Evolutionary conservation across 2,329 filamentous ascomycete species (phyloP), one percentile per base, ranked within the genome.

Genomic region (Dactylella cylindrospora): DNA sequence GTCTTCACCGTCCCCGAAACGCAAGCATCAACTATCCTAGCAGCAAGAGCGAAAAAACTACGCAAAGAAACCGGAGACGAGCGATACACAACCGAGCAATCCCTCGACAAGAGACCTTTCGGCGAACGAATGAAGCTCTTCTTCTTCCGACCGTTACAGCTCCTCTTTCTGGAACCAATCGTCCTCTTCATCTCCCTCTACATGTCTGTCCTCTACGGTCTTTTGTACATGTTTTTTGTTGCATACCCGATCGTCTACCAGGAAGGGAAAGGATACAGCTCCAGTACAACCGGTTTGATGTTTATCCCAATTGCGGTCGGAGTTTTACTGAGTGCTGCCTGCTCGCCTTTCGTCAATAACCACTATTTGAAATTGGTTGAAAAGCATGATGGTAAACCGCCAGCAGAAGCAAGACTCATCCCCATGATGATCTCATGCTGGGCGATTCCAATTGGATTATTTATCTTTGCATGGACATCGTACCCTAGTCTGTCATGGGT

Each of bases 1-100:
- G 85, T 84, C 23, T 90, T 94, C 73, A 93, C 88, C n/a, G 84
- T 95, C 0, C 88, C 88, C 1, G 90, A 95, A 73, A 95, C 90
- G 0, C 95, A 93, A 71, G 84, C 88, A 0, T 88, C 90, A 0
- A 86, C 82, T 0, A 83, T 95, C 44, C 80, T 96, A 13, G 57
- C 57, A 2, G 26, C 20, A 22, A 45, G 57, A 20, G 90, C 90
- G 2, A 77, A 78, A 69, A 86, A 87, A 71, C 75, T 93, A 62
- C 80, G 89, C 46, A 81, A 84, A 70, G 73, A 82, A 25, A 85
- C 86, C 1, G 83, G 84, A 17, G 80, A 88, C 64, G 67, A 75
- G 1, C 80, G 80, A 62, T 85, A 84, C 70, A 85, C 89, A 31
- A 91, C 89, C 0, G 87, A 93, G 72, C 80, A 85, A 69, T 89